Conservation (phyloP, 345 rosid species). For the Acer saccharum region DNA sequence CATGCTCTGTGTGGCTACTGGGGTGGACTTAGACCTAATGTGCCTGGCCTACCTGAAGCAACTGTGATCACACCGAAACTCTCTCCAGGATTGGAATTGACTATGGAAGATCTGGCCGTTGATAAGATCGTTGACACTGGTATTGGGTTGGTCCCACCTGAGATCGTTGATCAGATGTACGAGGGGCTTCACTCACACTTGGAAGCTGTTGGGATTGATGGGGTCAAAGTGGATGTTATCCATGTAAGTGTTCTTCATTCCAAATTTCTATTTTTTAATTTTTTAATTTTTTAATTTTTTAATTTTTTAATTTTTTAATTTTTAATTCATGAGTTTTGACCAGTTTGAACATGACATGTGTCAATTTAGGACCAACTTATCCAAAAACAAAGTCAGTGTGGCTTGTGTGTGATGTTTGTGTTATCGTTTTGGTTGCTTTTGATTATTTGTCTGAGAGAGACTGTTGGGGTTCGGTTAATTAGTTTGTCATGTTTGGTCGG, state of each 20-base stretch:
- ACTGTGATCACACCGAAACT: conserved; percentile 52
- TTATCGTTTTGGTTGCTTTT: conserved; percentile 4
- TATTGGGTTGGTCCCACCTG: conserved; percentile 78
- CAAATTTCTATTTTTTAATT: background rate
- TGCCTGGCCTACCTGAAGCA: conserved; percentile 60
- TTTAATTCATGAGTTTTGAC: too few relatives aligned
- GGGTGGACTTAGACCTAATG: conserved; percentile 88
- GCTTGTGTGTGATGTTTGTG: too few relatives aligned
- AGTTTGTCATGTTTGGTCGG: conserved; percentile 38
- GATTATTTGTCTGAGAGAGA: conserved; percentile 8
- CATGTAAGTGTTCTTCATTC: conserved; percentile 57
- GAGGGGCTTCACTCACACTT: conserved; percentile 87
- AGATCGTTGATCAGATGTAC: conserved; percentile 60
- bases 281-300: too few relatives aligned
- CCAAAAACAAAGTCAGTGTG: too few relatives aligned
- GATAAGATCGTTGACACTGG: conserved; percentile 79
- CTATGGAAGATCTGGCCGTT: conserved; percentile 94
- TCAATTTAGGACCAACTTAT: background rate
- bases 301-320: too few relatives aligned
- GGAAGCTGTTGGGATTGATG: conserved; percentile 72
- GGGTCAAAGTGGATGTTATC: conserved; percentile 98
- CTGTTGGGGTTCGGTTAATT: background rate
- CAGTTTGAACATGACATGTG: background rate
- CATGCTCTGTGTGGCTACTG: conserved; percentile 96
- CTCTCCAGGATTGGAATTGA: conserved; percentile 67